These are phyloP conservation scores for Erigeron canadensis DNA, from an alignment of 129 eudicot genomes.

Conservation along the genomic window DNA sequence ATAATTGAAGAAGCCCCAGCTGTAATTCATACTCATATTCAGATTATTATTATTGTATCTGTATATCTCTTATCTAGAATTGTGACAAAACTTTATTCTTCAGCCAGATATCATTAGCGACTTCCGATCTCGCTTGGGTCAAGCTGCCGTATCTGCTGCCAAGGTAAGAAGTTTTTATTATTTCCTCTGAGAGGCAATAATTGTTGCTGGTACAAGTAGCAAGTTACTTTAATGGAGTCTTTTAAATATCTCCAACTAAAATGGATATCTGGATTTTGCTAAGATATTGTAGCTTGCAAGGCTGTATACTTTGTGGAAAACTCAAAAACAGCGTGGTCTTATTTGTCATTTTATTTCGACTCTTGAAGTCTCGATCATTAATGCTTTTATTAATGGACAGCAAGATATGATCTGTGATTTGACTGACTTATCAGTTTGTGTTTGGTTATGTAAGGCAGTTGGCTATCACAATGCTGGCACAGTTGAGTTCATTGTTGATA, in stretches of 20 bases:
- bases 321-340: not conserved
- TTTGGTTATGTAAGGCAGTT: slow-evolving; percentile 65
- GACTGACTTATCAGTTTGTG: slow-evolving; percentile 25
- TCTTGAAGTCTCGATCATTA: not conserved
- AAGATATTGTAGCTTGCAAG: not conserved
- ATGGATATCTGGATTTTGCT: slow-evolving; percentile 8
- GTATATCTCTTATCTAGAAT: slow-evolving; percentile 10
- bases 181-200: slow-evolving; percentile 2
- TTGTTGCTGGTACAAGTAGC: slow-evolving; percentile 13
- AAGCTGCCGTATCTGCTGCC: slow-evolving; percentile 98
- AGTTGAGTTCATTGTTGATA: slow-evolving; percentile 95
- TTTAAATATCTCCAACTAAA: not conserved
- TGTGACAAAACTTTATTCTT: slow-evolving; percentile 35
- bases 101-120: slow-evolving; percentile 75
- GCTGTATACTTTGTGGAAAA: slow-evolving; percentile 3
- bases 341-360: not conserved
- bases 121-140: slow-evolving; percentile 83
- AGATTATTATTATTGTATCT: not conserved
- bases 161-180: slow-evolving; percentile 51
- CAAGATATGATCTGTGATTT: slow-evolving; percentile 8
- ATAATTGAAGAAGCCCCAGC: slow-evolving; percentile 99
- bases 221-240: slow-evolving; percentile 3
- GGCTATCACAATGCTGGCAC: slow-evolving; percentile 95
- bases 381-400: not conserved
- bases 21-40: slow-evolving; percentile 46